These are phyloP conservation scores for Coniferiporia sulphurascens DNA, from an alignment of 1,284 basidiomycete species.

Conservation along the genomic window DNA sequence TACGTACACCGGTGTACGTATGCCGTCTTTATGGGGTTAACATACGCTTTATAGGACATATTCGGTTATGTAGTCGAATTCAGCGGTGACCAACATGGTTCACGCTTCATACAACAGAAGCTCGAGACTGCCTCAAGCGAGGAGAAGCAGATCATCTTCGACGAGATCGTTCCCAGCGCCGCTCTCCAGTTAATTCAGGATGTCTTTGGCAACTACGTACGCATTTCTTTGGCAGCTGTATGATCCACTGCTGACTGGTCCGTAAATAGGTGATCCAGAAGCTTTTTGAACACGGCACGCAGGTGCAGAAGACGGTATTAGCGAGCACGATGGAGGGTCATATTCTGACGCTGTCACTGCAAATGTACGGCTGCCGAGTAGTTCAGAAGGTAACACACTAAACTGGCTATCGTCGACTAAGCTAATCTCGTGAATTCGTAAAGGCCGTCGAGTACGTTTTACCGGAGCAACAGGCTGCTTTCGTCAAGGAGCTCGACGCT, in stretches of 20 bases:
- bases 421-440: conserved; percentile 6
- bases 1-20: conserved; percentile 30
- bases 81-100: conserved; percentile 90
- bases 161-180: conserved; percentile 82
- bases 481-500: conserved; percentile 79
- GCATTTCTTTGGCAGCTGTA: conserved; percentile 25
- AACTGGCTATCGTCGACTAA: conserved; percentile 2
- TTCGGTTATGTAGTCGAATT: conserved; percentile 88
- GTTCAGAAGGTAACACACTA: conserved; percentile 65
- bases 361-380: conserved; percentile 97
- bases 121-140: conserved; percentile 73
- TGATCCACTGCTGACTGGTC: conserved; percentile 9
- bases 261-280: conserved; percentile 82
- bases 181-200: conserved; percentile 83
- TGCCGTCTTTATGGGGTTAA: conserved; percentile 20
- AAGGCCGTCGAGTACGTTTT: conserved; percentile 83
- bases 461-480: conserved; percentile 69
- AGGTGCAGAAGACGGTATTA: conserved; percentile 69
- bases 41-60: conserved; percentile 60
- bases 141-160: conserved; percentile 81
- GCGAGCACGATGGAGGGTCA: conserved; percentile 78
- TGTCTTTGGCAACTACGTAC: conserved; percentile 95
- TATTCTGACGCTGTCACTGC: conserved; percentile 74
- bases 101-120: conserved; percentile 86
- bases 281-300: conserved; percentile 86